phyloP scores from a whole-genome alignment of 2,329 filamentous ascomycete genomes.

The Penicillium sp. region DNA sequence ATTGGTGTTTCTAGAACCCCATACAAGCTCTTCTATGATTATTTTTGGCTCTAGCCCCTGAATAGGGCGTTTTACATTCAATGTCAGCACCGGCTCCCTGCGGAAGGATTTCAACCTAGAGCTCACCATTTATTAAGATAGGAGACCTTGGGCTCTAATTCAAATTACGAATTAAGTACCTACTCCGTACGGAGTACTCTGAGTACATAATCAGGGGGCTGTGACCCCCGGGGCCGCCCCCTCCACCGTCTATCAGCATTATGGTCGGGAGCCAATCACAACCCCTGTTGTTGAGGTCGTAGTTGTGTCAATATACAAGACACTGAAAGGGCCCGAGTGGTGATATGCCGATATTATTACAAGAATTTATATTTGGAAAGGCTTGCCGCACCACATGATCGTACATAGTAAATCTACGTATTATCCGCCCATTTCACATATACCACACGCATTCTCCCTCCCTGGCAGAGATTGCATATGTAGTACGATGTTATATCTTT shows the following conservation, averaged over 20 bases:
- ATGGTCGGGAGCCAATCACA: neutral
- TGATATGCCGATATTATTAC: neutral
- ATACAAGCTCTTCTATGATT: neutral
- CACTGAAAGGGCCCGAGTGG: neutral
- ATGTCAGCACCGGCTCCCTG: neutral
- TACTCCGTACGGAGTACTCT: no score
- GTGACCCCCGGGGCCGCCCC: neutral
- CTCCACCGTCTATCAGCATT: neutral
- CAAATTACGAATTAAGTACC: neutral
- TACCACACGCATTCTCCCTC: neutral
- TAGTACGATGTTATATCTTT: neutral
- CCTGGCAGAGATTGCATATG: neutral
- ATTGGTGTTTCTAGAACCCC: neutral
- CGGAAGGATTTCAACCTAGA: neutral
- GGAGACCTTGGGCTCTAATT: neutral
- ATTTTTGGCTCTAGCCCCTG: slow-evolving; percentile 5
- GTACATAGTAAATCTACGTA: neutral
- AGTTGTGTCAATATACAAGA: neutral
- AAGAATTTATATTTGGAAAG: neutral
- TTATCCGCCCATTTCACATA: neutral
- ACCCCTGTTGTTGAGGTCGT: neutral
- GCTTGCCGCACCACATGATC: neutral
- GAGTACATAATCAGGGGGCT: neutral
- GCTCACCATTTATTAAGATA: neutral
- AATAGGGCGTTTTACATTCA: neutral